These are phyloP conservation scores for Pseudogymnoascus sp. DNA, from an alignment of 2,329 filamentous ascomycete genomes.

Conservation along the genomic window DNA sequence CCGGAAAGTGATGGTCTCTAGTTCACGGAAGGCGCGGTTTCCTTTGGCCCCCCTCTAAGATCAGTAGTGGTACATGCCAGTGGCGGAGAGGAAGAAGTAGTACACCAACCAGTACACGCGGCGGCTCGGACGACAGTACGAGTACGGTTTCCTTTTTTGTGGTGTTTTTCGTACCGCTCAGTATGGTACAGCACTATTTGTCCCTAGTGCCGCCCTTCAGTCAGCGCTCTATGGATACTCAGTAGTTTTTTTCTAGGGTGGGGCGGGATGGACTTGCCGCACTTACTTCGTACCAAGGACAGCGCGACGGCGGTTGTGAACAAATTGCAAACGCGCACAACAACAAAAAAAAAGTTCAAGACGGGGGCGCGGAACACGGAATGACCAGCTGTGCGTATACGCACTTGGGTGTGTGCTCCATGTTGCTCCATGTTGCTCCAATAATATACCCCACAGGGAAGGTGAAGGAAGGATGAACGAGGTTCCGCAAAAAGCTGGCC, in stretches of 20 bases:
- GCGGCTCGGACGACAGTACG: constrained; percentile 4
- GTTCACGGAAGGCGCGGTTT: constrained; percentile 2
- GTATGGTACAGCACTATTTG: not conserved
- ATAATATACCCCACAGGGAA: constrained; percentile 6
- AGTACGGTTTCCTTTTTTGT: not conserved
- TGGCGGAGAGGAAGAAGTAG: not conserved
- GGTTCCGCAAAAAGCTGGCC: constrained; percentile 8
- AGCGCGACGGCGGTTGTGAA: not conserved
- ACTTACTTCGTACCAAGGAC: not conserved
- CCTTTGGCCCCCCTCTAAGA: not conserved
- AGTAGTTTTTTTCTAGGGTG: not conserved
- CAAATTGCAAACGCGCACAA: constrained; percentile 6
- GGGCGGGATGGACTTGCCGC: constrained; percentile 5
- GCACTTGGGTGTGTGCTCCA: not conserved
- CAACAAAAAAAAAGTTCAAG: constrained; percentile 3
- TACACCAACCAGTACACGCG: constrained; percentile 5
- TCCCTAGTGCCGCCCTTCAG: not conserved
- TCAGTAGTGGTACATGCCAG: constrained; percentile 6
- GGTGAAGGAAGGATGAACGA: not conserved
- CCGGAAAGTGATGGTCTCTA: constrained; percentile 8
- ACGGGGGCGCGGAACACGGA: not conserved
- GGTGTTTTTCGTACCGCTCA: not conserved
- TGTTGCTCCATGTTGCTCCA: not conserved
- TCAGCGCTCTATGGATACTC: not conserved
- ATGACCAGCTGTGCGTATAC: not conserved